Base-by-base conservation (phyloP, 2,329 filamentous ascomycete species). In the Beauveria bassiana region DNA sequence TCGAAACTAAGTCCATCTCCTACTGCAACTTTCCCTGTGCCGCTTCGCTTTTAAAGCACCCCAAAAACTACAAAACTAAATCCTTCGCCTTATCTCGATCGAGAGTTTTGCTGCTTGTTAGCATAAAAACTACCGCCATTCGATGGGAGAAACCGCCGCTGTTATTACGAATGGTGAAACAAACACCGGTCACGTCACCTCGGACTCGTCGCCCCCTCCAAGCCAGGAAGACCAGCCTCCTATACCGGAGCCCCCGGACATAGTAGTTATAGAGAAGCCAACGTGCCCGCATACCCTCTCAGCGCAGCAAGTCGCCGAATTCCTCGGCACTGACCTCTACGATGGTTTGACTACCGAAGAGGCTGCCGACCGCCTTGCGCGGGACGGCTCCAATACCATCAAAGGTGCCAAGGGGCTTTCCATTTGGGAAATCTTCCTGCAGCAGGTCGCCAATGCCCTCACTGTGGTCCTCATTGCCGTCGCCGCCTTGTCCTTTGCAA, bases 401-500 rank as follows among this genome's bases (percentile, higher is more conserved):
- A 84, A 87, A 75, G 84, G 85, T 75, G 84, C 86, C 78, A 85
- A 87, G 76, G 85, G 86, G 74, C 76, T 88, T 76, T 90, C 87
- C 74, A 70, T 87, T 74, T 89, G 86, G 84, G 84, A 88, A 77
- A 89, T 91, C 77, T 81, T 91, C 76, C 74, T 91, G 75, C 88
- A 87, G 71, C 88, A 91, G 78, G 82, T 90, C 68, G 89, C 87
- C 66, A 91, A 91, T 77, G 89, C 87, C 77, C 78, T 91, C 75
- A 91, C 88, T 65, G 79, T 88, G 71, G 86, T 90, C 65, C 85
- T 92, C 67, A 79, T 91, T 66, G 85, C 90, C 69, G 88, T 89
- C 69, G 90, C 90, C 85, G 86, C 84, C 63, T 77, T 85, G 63
- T 86, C 83, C 54, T 88, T 87, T 74, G 83, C 80, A 71, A 88